phyloP scores from a whole-genome alignment of 768 basidiomycete genomes.

The Pulveroboletus frians region DNA sequence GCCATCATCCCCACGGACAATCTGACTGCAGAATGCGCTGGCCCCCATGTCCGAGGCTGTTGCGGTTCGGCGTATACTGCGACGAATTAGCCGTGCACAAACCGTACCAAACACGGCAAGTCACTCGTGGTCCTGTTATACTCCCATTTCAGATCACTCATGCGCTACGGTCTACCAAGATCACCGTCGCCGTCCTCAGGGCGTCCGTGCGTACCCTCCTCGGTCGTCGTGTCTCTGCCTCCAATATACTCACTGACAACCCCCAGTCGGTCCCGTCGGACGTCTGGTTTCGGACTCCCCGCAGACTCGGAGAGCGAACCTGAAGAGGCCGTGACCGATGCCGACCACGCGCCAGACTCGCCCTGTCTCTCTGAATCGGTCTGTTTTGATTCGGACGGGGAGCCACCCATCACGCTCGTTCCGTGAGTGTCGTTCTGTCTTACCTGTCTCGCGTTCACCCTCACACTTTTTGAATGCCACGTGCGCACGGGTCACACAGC shows the following conservation, averaged over 20 bases:
- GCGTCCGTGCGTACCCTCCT: slow-evolving; percentile 28
- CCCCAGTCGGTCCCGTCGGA: slow-evolving; percentile 26
- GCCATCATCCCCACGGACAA: no score
- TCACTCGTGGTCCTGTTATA: neutral
- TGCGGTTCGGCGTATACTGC: no score
- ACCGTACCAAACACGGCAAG: neutral
- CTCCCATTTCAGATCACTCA: slow-evolving; percentile 19
- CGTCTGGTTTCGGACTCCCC: slow-evolving; percentile 51
- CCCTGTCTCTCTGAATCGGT: slow-evolving; percentile 38
- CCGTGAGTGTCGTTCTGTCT: slow-evolving; percentile 31
- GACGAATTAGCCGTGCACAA: neutral
- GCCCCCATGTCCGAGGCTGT: no score
- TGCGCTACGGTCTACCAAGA: slow-evolving; percentile 54
- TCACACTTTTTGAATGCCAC: neutral
- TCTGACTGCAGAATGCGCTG: no score
- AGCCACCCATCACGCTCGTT: slow-evolving; percentile 28
- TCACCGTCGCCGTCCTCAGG: slow-evolving; percentile 48
- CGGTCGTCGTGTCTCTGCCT: slow-evolving; percentile 7
- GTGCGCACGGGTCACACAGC: slow-evolving; percentile 5
- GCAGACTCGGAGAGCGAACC: slow-evolving; percentile 41
- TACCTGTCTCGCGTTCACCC: neutral
- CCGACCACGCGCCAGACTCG: slow-evolving; percentile 27
- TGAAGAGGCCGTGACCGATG: slow-evolving; percentile 35
- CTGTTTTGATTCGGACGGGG: slow-evolving; percentile 41
- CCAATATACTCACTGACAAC: neutral